Conservation (phyloP, 345 rosid genomes). For the Boechera stricta region DNA sequence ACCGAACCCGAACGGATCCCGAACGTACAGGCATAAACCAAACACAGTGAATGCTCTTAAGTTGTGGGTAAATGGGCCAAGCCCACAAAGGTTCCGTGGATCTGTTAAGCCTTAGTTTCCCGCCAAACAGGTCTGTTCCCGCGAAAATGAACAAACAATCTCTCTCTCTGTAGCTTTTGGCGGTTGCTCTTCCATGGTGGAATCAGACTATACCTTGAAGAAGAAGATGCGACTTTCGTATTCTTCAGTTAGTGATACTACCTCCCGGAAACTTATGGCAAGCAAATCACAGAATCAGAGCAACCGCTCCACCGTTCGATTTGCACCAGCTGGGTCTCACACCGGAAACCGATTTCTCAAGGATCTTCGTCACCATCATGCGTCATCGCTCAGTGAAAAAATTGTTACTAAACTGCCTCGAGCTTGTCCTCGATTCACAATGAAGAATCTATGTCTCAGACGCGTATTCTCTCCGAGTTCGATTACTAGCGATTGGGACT, state of each 20-base stretch:
- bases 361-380: not conserved
- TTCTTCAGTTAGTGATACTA: not conserved
- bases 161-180: not conserved
- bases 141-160: not conserved
- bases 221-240: not conserved
- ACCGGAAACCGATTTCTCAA: not conserved
- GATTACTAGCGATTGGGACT: not conserved
- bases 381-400: not conserved
- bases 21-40: too few species aligned
- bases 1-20: too few species aligned
- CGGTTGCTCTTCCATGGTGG: not conserved
- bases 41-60: too few species aligned
- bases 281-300: slow-evolving; percentile 1
- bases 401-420: not conserved
- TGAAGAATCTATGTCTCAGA: slow-evolving; percentile 17
- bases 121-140: not conserved
- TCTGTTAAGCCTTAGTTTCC: not conserved
- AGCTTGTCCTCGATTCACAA: not conserved
- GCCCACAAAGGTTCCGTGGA: not conserved
- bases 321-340: not conserved
- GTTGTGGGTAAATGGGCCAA: not conserved
- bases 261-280: not conserved
- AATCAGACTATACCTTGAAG: not conserved
- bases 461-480: slow-evolving; percentile 9
- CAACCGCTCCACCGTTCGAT: not conserved